Evolutionary conservation across 148 eudicot genomes (phyloP).

Genomic region (Fagopyrum tataricum): DNA sequence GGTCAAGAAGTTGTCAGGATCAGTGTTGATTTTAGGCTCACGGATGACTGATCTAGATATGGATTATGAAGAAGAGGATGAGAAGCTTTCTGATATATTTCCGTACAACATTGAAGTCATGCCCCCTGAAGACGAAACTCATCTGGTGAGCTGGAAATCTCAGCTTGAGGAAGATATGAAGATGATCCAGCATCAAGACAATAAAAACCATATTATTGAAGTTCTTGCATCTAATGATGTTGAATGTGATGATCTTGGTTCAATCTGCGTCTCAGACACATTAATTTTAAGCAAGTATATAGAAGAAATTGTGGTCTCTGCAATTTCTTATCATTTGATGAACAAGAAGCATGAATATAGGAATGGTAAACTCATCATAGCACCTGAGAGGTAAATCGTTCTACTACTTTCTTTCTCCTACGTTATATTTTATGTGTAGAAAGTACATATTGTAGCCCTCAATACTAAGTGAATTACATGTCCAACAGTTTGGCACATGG

Average conservation of each 20-base stretch:
- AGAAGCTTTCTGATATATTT: constrained; percentile 58
- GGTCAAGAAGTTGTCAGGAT: constrained; percentile 65
- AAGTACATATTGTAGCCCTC: neutral
- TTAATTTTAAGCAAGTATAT: constrained; percentile 61
- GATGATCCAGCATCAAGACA: constrained; percentile 75
- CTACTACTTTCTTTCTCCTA: neutral
- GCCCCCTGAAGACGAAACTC: constrained; percentile 80
- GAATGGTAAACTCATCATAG: constrained; percentile 79
- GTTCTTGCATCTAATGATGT: constrained; percentile 88
- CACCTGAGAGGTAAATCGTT: constrained; percentile 51
- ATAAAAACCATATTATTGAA: constrained; percentile 73
- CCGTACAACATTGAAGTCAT: constrained; percentile 76
- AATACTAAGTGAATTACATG: neutral
- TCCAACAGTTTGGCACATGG: constrained; percentile 81
- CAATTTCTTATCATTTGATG: constrained; percentile 83
- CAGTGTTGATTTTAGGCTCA: constrained; percentile 79
- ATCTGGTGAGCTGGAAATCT: constrained; percentile 77
- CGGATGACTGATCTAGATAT: constrained; percentile 39
- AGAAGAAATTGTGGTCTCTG: constrained; percentile 86
- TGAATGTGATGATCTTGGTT: constrained; percentile 79
- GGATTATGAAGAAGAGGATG: constrained; percentile 49
- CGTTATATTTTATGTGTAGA: neutral
- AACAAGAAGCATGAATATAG: constrained; percentile 61
- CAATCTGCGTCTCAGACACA: constrained; percentile 56
- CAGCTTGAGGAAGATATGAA: constrained; percentile 84